Conservation (phyloP, 352 stramenopile genomes). For the Pythium aristosporum region DNA sequence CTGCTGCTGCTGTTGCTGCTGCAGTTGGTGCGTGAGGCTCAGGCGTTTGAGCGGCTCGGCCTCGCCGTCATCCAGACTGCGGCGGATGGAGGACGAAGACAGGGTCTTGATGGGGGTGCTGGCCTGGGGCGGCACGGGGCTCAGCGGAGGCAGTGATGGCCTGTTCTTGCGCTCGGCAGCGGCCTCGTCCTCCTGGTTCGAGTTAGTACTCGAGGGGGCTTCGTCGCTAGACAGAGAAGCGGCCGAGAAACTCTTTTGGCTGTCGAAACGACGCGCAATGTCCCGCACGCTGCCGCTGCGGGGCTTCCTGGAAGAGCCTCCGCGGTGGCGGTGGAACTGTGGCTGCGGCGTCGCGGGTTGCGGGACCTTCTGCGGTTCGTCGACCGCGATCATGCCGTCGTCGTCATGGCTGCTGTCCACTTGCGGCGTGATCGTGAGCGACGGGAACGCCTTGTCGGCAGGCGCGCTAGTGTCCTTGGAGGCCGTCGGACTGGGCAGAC, state of each 20-base stretch:
- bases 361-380: conserved; percentile 8
- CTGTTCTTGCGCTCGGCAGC: conserved; percentile 14
- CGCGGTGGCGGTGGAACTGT: conserved; percentile 29
- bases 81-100: neutral
- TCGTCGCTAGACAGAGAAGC: neutral
- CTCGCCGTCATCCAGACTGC: conserved; percentile 36
- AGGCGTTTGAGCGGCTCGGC: conserved; percentile 52
- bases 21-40: conserved; percentile 39
- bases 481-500: conserved; percentile 32
- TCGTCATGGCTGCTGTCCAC: conserved; percentile 6
- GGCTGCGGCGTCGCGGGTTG: conserved; percentile 51
- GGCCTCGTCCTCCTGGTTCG: conserved; percentile 36
- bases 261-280: conserved; percentile 23
- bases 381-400: neutral
- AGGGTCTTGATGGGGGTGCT: conserved; percentile 18
- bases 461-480: conserved; percentile 3
- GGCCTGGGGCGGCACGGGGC: conserved; percentile 12
- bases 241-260: conserved; percentile 13
- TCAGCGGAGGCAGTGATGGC: conserved; percentile 7
- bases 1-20: conserved; percentile 22
- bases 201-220: conserved; percentile 13
- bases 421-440: conserved; percentile 23
- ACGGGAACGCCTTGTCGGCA: conserved; percentile 22
- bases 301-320: neutral
- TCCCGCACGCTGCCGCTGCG: conserved; percentile 21